Evolutionary conservation across 495 filamentous ascomycete species (phyloP).

Genomic region (Baudoinia panamericana): DNA sequence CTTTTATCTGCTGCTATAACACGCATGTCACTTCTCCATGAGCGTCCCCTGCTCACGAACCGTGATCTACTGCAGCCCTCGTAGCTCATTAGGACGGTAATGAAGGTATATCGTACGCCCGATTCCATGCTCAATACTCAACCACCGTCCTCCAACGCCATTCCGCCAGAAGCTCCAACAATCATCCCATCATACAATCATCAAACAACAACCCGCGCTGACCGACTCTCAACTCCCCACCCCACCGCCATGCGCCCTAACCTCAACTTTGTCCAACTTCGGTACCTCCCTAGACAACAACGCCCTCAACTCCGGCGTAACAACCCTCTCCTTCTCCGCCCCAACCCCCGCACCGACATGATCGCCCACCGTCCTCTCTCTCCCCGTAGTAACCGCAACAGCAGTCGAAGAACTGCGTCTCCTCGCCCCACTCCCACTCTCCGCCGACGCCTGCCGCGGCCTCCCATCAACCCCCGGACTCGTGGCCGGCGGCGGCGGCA

Average conservation of each 20-base stretch:
- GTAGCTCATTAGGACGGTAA: too few relatives aligned
- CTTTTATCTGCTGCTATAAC: too few relatives aligned
- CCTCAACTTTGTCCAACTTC: conserved; percentile 43
- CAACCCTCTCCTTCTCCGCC: conserved; percentile 44
- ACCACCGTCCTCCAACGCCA: too few relatives aligned
- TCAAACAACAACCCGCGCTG: too few relatives aligned
- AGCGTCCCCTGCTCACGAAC: too few relatives aligned
- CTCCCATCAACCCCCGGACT: conserved; percentile 16
- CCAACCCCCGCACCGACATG: conserved; percentile 24
- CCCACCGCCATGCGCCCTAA: conserved; percentile 28
- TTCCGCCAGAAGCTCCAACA: too few relatives aligned
- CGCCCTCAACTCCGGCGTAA: conserved; percentile 66
- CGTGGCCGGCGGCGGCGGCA: conserved; percentile 20
- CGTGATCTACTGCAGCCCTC: too few relatives aligned
- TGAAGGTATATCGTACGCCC: too few relatives aligned
- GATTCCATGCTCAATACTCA: too few relatives aligned
- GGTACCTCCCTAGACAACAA: conserved; percentile 63
- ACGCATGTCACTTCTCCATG: too few relatives aligned
- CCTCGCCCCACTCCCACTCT: not conserved
- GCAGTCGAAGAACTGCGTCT: not conserved
- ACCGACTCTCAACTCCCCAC: conserved; percentile 10
- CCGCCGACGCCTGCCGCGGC: conserved; percentile 6
- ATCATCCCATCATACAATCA: too few relatives aligned
- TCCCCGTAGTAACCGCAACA: conserved; percentile 4
- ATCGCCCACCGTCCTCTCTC: conserved; percentile 22